Evolutionary conservation across 768 basidiomycete species (phyloP).

Genomic region (Baorangia bicolor): DNA sequence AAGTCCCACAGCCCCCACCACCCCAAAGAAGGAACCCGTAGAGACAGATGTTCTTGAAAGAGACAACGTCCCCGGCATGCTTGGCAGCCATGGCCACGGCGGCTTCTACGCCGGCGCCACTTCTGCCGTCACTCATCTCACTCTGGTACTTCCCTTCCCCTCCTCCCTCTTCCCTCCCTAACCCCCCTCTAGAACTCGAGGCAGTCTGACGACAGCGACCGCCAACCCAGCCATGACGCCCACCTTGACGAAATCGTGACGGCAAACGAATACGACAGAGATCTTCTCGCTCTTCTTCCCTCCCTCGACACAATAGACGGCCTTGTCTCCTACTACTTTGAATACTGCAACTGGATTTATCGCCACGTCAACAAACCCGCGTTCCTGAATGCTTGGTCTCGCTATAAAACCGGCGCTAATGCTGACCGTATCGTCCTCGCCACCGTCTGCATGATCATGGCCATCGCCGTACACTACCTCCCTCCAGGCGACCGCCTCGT

Average conservation of each 20-base stretch:
- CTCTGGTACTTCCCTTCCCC: conserved; percentile 43
- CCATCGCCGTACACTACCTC: conserved; percentile 70
- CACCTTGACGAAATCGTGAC: conserved; percentile 39
- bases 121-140: conserved; percentile 66
- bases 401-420: conserved; percentile 65
- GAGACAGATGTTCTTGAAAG: conserved; percentile 49
- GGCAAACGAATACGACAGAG: conserved; percentile 64
- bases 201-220: conserved; percentile 51
- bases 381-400: conserved; percentile 66
- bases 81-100: conserved; percentile 61
- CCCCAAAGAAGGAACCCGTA: conserved; percentile 53
- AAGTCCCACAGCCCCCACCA: conserved; percentile 31
- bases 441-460: conserved; percentile 73
- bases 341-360: conserved; percentile 87
- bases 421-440: conserved; percentile 69
- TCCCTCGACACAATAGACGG: conserved; percentile 66
- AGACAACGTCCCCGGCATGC: conserved; percentile 57
- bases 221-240: conserved; percentile 52
- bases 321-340: conserved; percentile 75
- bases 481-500: conserved; percentile 64
- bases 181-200: conserved; percentile 39
- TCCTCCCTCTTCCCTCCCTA: conserved; percentile 15
- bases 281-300: conserved; percentile 67
- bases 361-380: conserved; percentile 67
- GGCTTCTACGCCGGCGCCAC: conserved; percentile 82